phyloP scores from a whole-genome alignment of 75 land plant species.

The Larix kaempferi region DNA sequence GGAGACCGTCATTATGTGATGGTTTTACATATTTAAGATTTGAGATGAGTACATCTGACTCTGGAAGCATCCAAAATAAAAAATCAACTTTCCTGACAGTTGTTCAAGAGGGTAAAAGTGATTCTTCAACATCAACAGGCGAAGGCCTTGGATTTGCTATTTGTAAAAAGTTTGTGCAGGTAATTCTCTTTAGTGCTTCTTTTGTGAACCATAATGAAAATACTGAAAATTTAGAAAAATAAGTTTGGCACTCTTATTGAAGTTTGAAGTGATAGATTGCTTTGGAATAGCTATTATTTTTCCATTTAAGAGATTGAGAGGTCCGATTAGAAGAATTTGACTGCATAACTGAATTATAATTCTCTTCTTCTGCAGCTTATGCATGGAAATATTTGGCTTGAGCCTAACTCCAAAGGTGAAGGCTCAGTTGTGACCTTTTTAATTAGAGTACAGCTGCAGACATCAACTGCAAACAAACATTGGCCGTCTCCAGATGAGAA shows the following conservation, averaged over 20 bases:
- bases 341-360: background rate
- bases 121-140: background rate
- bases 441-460: conserved; percentile 55
- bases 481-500: conserved; percentile 7
- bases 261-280: background rate
- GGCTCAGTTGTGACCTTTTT: conserved; percentile 53
- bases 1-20: conserved; percentile 30
- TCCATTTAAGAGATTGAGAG: background rate
- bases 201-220: background rate
- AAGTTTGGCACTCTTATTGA: background rate
- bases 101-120: conserved; percentile 2
- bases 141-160: conserved; percentile 35
- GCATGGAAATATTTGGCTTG: conserved; percentile 81
- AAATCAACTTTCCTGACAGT: background rate
- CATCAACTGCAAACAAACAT: conserved; percentile 12
- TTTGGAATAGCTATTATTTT: background rate
- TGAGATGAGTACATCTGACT: conserved; percentile 26
- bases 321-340: background rate
- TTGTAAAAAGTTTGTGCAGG: conserved; percentile 52
- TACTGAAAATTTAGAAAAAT: background rate
- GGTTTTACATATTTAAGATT: conserved; percentile 32
- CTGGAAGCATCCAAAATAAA: background rate
- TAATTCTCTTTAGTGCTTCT: background rate
- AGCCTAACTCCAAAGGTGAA: conserved; percentile 44
- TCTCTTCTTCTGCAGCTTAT: conserved; percentile 59